These are phyloP conservation scores for Vigna radiata DNA, from an alignment of 306 rosid genomes.

Conservation along the genomic window DNA sequence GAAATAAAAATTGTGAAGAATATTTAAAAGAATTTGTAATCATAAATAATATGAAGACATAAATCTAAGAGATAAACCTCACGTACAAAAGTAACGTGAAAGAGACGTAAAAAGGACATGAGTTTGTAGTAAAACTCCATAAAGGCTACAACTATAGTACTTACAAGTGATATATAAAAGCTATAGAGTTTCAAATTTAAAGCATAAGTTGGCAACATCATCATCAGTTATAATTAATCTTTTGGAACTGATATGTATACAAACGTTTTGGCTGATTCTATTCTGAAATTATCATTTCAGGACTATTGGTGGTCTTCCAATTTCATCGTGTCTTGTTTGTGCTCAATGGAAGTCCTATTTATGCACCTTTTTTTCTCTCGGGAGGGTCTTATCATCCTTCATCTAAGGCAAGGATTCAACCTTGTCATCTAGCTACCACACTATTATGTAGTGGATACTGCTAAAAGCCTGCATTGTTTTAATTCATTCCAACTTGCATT, in stretches of 20 bases:
- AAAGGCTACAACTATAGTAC: too few species aligned
- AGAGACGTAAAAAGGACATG: too few species aligned
- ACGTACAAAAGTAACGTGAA: too few species aligned
- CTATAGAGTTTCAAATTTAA: background rate
- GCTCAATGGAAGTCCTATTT: conserved; percentile 46
- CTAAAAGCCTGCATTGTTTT: conserved; percentile 56
- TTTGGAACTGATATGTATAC: background rate
- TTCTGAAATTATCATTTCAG: conserved; percentile 27
- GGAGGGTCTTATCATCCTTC: conserved; percentile 45
- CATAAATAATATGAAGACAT: too few species aligned
- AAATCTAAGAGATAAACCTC: too few species aligned
- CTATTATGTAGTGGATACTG: too few species aligned
- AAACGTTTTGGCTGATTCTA: conserved; percentile 21
- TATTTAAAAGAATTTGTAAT: too few species aligned
- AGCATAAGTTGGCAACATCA: conserved; percentile 18
- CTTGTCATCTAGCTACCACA: conserved; percentile 50
- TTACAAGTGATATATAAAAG: background rate
- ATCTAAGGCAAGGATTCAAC: conserved; percentile 40
- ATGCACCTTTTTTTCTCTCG: conserved; percentile 17
- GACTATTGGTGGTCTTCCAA: conserved; percentile 26
- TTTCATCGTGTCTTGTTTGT: conserved; percentile 41
- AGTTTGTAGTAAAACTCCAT: too few species aligned
- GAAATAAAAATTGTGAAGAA: too few species aligned
- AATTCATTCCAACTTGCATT: conserved; percentile 55
- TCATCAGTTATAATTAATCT: background rate